Percentiles rank a stretch among this genome's conserved stretches.
phyloP scores from a whole-genome alignment of 345 rosid species.

The Tarenaya hassleriana region DNA sequence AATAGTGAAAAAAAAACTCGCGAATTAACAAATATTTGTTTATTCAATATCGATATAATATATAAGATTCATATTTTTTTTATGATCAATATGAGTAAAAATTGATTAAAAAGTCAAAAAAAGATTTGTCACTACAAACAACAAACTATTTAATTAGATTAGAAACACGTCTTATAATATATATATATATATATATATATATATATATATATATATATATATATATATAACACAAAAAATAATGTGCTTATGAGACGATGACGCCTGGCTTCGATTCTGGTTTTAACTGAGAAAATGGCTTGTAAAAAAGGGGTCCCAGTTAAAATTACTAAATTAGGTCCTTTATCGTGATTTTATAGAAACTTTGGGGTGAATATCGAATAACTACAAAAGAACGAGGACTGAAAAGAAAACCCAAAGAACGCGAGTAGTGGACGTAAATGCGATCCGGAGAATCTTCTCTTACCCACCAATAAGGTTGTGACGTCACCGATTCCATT shows the following conservation, averaged over 20 bases:
- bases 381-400: slow-evolving; percentile 12
- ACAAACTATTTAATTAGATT: no score
- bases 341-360: neutral
- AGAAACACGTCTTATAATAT: no score
- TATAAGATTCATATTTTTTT: no score
- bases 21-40: no score
- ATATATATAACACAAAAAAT: neutral
- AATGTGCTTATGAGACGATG: neutral
- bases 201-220: no score
- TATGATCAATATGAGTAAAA: no score
- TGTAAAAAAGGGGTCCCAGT: neutral
- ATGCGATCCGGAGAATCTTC: neutral
- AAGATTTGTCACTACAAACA: no score
- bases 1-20: no score
- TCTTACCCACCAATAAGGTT: neutral
- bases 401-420: neutral
- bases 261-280: neutral
- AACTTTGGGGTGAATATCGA: slow-evolving; percentile 18
- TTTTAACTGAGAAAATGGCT: neutral
- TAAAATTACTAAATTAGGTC: slow-evolving; percentile 9
- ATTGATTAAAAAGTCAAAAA: no score
- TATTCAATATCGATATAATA: no score
- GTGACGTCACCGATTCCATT: no score
- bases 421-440: slow-evolving; percentile 19
- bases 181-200: no score